Evolutionary conservation across 2,329 filamentous ascomycete genomes (phyloP), one percentile per base, ranked within the genome.

Genomic region (Talaromyces sp.): DNA sequence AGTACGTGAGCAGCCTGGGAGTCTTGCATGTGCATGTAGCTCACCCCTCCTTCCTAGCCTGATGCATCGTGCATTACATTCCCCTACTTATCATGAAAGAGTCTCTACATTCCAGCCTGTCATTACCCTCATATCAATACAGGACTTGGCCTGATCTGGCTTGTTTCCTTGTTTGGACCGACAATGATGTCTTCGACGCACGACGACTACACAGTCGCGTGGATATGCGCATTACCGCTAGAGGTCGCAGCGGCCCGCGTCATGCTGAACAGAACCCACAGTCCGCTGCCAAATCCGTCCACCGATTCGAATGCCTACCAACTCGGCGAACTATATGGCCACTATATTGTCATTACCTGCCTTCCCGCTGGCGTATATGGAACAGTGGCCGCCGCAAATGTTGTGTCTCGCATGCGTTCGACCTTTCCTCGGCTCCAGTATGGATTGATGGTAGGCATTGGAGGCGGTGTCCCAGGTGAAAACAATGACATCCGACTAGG

Each of bases 371-470:
- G 58, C 25, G 15, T 61, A 27, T 61, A 61, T 15, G 70, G 69
- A 8, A 69, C 6, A 25, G 62, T 10, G 17, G 65, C 68, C 47
- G 70, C 70, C 3, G 58, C 69, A 13, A 58, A 58, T 6, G 66
- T 69, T 3, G 70, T 53, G 5, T 65, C 64, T 15, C 59, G 65
- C 36, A 65, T 72, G 65, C 25, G 67, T 54, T 68, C 22, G 5
- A 69, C 61, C 45, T 75, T 69, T 51, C 69, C 43, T 58, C 68
- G 62, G 27, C 68, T 72, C 53, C 68, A 61, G 0, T 60, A 71
- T 34, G 69, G 68, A n/a, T 47, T 70, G 0, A 45, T 19, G 40
- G 17, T 45, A n/a, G n/a, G 40, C 17, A 19, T 19, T 45, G 40
- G 40, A 45, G 40, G 40, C 40, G 40, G 40, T 7, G 40, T 45